Evolutionary conservation across 202 grass and related monocot species (phyloP), one percentile per base, ranked within the genome.

Genomic region (Bolboschoenoplectus hybrid): DNA sequence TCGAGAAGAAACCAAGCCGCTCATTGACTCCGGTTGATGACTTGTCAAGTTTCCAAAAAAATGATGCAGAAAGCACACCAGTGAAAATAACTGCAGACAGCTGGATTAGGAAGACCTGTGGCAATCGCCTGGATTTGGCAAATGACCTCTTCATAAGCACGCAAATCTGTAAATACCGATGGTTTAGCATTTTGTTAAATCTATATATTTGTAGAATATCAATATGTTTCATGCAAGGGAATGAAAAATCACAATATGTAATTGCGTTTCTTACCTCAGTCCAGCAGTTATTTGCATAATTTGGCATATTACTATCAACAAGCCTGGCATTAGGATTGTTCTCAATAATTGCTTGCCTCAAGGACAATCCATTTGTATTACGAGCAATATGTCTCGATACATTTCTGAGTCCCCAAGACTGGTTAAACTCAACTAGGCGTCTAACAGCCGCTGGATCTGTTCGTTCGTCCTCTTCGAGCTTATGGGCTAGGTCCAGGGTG

Each of bases 81-180:
- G 88, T 93, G 7, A 93, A 61, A 47, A 89, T 79, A 84, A 95
- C 88, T 38, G 88, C 87, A 82, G 88, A 87, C 51, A 91, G 88
- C 85, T 92, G 85, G 26, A 88, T 87, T 51, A 97, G 66, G 91
- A 97, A 97, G 55, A 97, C 88, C 88, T 93, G 88, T 38, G 94
- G 91, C 84, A 92, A 91, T 83, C 94, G 85, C 87, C 82, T 58
- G 84, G 93, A 93, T 88, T 92, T 97, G 39, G 87, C 88, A 86
- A 92, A 97, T 51, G 91, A 92, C 85, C 94, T 87, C 2, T 89
- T 89, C 87, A 93, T 97, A 60, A 97, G 88, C 26, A 93, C 80
- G 86, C 86, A 91, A 73, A 96, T 88, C 89, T 95, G 87, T 62
- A 14, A 73, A 2, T 0, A 14, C 72, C 92, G 84, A 13, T 35